Evolutionary conservation across 257 asterid species (phyloP), one percentile per base, ranked within the genome.

Genomic region (Henckelia pumila): DNA sequence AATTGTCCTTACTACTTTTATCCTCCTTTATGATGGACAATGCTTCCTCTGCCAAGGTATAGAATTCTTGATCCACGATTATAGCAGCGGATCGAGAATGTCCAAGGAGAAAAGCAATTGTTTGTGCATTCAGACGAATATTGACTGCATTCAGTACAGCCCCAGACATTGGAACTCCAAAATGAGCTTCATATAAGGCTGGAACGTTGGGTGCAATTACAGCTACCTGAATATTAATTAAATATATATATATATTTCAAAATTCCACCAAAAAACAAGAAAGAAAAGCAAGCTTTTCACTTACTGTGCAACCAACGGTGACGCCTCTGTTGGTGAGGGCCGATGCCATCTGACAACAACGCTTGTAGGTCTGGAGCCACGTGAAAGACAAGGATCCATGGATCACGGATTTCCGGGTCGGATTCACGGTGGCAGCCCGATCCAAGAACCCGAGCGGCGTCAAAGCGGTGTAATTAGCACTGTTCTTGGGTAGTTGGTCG

Each of bases 91-190:
- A 75, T 59, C 76, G 80, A 5, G 97, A 92, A 67, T 92, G 98
- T 1, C 89, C 95, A 63, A 89, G 69, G 28, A 92, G 96, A 76
- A 92, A 92, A 20, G 96, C 88, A 70, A 89, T 71, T 9, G 98
- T 88, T 56, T 80, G 82, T 9, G 96, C 95, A 26, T 92, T 92
- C 4, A 92, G 82, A 60, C 98, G 98, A 67, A 88, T 75, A 60
- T 92, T 92, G 71, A 92, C 97, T 17, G 98, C 95, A 30, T 92
- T 92, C 40, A 89, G 66, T 55, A 88, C 97, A 16, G 98, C 97
- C 30, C 98, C 98, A 2, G 97, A 85, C 97, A 92, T 92, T 13
- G 98, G 98, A 67, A 92, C 78, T 52, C 98, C 98, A 50, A 89
- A 92, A 82, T 92, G 97, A 67, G 93, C 89, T 78, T 92, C 98